Evolutionary conservation across 2,329 filamentous ascomycete species (phyloP), one percentile per base, ranked within the genome.

Genomic region (Fusarium mexicanum): DNA sequence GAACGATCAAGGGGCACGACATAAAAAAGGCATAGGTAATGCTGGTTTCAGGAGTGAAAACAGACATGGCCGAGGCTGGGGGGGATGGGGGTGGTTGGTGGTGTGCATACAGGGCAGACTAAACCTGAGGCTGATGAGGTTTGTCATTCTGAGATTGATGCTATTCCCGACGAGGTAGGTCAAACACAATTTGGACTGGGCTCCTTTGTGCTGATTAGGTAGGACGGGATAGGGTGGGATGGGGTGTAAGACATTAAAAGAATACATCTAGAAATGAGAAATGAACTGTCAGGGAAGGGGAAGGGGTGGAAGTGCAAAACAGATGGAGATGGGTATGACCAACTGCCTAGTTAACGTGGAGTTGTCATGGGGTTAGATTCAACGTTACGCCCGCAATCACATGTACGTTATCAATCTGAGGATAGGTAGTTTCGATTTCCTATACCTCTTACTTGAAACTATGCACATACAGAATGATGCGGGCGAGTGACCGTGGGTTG

Each of bases 151-250:
- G 51, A 59, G 38, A 51, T 38, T 64, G 46, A 70, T 70, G 46
- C 67, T 70, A 70, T 70, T 29, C 67, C 67, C 7, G 47, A 65
- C 59, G 66, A 59, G 67, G 67, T 70, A 70, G 66, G 66, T 70
- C 67, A 26, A 59, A 48, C 5, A 29, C 57, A 38, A 38, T 51
- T 38, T 37, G 17, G 24, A 16, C 17, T 20, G 48, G 44, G n/a
- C n/a, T 35, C 31, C 48, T 51, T 33, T 14, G n/a, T 24, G 48
- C 12, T 24, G n/a, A 35, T 51, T 24, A 24, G 48, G 12, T 20
- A 35, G 48, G 31, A 8, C n/a, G 31, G 31, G 22, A 24, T 51
- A 24, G 66, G 33, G 44, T 46, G 40, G 31, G 26, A 62, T 40
- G 38, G 59, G 65, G 31, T 37, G 40, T 37, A 31, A 22, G 38